Base-by-base conservation (phyloP, 2,329 filamentous ascomycete genomes). In the Trichophyton rubrum region DNA sequence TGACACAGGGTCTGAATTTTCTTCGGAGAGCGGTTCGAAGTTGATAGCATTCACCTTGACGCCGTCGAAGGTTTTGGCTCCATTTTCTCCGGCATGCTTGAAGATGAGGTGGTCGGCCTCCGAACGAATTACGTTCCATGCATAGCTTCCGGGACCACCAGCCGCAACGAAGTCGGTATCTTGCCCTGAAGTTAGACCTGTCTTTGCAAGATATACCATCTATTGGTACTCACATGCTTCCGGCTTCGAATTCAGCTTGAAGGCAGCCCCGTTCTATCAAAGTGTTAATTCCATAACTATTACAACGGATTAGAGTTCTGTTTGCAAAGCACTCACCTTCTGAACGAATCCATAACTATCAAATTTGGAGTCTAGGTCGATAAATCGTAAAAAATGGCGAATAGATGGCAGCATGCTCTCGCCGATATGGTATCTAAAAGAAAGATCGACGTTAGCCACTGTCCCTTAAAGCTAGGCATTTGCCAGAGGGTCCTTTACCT, bases 41-140 rank as follows among this genome's bases (percentile, higher is more conserved):
- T 51, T 11, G 33, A 62, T 62, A 59, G 71, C 72, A 35, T 72
- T 70, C 33, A 77, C 72, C 58, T 74, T 73, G 58, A 71, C 70
- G 11, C 67, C 72, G 33, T 79, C 74, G 60, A 78, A 78, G 6
- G 66, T 70, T 35, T 73, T 67, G 13, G 75, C 77, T 2, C 77
- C 76, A 59, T 70, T 67, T 7, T 68, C 62, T 0, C 59, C 70
- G 0, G 78, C 78, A 60, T 79, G 75, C 27, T 69, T 61, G 64
- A 79, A 78, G 5, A 79, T 67, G 3, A 80, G 49, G 3, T 79
- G 64, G 62, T 80, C 77, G 0, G 71, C 66, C 63, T 80, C 77
- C 20, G 77, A 78, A 5, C 78, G 75, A 7, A 79, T 64, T 1
- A 79, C 70, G 59, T 79, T 79, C 76, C 76, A 79, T 3, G 76